phyloP scores from a whole-genome alignment of 345 rosid genomes.

The Populus pruinosa region DNA sequence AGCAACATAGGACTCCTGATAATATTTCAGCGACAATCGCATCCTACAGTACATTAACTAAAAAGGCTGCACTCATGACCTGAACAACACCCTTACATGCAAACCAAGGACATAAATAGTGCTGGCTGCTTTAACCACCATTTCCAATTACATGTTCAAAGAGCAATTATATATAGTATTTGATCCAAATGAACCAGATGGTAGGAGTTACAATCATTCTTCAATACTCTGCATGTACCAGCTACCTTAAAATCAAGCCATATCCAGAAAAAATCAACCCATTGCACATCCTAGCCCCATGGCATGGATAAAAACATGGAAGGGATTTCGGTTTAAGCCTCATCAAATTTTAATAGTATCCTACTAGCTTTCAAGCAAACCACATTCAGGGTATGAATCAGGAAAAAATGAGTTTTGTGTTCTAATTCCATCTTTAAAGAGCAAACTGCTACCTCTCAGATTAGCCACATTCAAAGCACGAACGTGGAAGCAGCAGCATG shows the following conservation, averaged over 20 bases:
- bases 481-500: too few relatives aligned
- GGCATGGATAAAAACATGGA: neutral
- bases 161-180: neutral
- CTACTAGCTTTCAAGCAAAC: neutral
- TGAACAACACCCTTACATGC: neutral
- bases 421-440: too few relatives aligned
- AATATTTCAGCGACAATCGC: neutral
- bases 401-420: too few relatives aligned
- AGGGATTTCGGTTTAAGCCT: neutral
- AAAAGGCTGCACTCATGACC: neutral
- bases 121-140: neutral
- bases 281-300: neutral
- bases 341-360: neutral
- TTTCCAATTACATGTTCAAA: neutral
- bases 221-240: neutral
- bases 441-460: too few relatives aligned
- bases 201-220: neutral
- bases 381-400: neutral
- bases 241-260: neutral
- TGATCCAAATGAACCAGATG: neutral
- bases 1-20: neutral
- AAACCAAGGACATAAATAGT: neutral
- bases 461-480: too few relatives aligned
- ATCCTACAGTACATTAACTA: neutral
- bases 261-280: neutral